Percentiles rank a stretch among this genome's conserved stretches.
These are phyloP conservation scores for Trifolium pratense DNA, from an alignment of 306 rosid genomes.

Conservation along the genomic window DNA sequence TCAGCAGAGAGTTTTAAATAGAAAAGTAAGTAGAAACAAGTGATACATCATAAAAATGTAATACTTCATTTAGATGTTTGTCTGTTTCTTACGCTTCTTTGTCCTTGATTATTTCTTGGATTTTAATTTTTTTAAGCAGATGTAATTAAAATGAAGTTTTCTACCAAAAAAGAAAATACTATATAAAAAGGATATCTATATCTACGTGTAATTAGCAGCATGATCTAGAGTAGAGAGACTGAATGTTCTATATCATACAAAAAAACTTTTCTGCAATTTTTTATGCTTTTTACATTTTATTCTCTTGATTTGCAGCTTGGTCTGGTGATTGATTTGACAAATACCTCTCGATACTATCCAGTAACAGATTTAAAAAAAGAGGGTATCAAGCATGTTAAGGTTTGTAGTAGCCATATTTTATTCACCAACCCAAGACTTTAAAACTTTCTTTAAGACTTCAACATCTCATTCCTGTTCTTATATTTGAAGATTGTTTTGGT, in stretches of 20 bases:
- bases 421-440: constrained; percentile 29
- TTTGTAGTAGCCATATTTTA: constrained; percentile 41
- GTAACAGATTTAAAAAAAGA: constrained; percentile 85
- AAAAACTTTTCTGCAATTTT: constrained; percentile 11
- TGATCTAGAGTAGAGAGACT: constrained; percentile 16
- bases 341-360: constrained; percentile 88
- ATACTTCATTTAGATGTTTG: constrained; percentile 23
- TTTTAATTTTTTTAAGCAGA: constrained; percentile 14
- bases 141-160: constrained; percentile 20
- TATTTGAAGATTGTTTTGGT: constrained; percentile 45
- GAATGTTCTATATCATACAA: constrained; percentile 9
- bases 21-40: constrained; percentile 73
- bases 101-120: constrained; percentile 15
- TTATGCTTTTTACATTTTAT: constrained; percentile 35
- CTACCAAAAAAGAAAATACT: constrained; percentile 8
- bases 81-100: constrained; percentile 26
- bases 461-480: constrained; percentile 30
- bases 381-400: constrained; percentile 97
- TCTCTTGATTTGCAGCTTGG: constrained; percentile 81
- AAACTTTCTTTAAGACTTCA: constrained; percentile 27
- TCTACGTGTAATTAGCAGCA: constrained; percentile 28
- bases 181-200: neutral
- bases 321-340: constrained; percentile 95
- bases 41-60: constrained; percentile 10
- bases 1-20: constrained; percentile 87